These are phyloP conservation scores for Graphilbum ipis-grandicollis DNA, from an alignment of 2,329 filamentous ascomycete genomes.

Conservation along the genomic window DNA sequence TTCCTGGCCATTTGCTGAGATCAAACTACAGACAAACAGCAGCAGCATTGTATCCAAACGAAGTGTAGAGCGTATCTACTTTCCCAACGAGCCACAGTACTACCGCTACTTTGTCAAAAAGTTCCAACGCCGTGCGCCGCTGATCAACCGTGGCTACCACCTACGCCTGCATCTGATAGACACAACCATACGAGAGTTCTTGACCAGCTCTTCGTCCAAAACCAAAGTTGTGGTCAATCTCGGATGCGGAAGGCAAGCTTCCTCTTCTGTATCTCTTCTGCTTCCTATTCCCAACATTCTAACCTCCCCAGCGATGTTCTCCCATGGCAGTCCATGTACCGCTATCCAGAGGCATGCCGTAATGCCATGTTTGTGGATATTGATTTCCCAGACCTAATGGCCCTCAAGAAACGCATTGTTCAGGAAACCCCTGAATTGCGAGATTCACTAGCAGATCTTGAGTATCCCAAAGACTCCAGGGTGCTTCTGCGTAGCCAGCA, in stretches of 20 bases:
- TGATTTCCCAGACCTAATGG: constrained; percentile 68
- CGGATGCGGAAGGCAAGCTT: constrained; percentile 72
- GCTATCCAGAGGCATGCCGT: constrained; percentile 40
- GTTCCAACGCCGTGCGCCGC: constrained; percentile 63
- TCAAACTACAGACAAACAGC: constrained; percentile 61
- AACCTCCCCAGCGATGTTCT: constrained; percentile 52
- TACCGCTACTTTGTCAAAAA: constrained; percentile 79
- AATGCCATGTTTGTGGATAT: constrained; percentile 62
- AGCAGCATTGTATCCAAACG: constrained; percentile 86
- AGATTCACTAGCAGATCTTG: constrained; percentile 28
- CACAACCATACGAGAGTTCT: constrained; percentile 53
- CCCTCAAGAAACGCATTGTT: constrained; percentile 54
- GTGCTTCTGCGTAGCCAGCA: constrained; percentile 47
- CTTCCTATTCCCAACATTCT: neutral
- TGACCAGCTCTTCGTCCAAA: constrained; percentile 29
- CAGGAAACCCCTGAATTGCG: constrained; percentile 42
- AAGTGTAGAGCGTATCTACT: constrained; percentile 81
- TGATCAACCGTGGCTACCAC: constrained; percentile 85
- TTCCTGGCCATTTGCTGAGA: too few relatives aligned
- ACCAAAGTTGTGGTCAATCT: constrained; percentile 69
- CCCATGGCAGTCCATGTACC: constrained; percentile 64
- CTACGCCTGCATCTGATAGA: constrained; percentile 72
- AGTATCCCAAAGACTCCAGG: constrained; percentile 21
- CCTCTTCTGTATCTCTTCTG: neutral
- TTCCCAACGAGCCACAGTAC: constrained; percentile 60